Evolutionary conservation across 2,329 filamentous ascomycete species (phyloP).

Genomic region (Stylonectria norvegica): DNA sequence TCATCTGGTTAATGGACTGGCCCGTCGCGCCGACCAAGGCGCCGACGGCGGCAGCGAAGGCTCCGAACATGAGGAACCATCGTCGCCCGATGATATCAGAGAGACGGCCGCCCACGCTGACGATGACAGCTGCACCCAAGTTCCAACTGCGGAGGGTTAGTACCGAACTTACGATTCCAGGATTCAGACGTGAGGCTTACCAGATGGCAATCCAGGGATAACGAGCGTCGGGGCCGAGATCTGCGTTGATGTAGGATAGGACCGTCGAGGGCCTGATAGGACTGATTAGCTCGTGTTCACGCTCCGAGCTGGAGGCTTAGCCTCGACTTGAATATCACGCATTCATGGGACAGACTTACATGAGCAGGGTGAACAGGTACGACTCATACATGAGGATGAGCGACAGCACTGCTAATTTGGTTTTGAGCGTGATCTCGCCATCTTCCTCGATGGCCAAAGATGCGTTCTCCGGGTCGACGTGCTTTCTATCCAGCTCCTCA

Average conservation of each 20-base stretch:
- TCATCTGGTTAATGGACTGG: slow-evolving; percentile 37
- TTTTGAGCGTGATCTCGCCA: slow-evolving; percentile 15
- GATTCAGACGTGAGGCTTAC: slow-evolving; percentile 3
- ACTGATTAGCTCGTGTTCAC: neutral
- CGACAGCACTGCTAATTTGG: slow-evolving; percentile 16
- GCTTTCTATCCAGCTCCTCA: slow-evolving; percentile 1
- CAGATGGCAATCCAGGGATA: slow-evolving; percentile 33
- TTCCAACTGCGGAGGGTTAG: slow-evolving; percentile 16
- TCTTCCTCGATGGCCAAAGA: slow-evolving; percentile 4
- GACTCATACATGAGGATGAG: slow-evolving; percentile 20
- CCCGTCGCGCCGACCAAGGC: slow-evolving; percentile 37
- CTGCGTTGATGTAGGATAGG: slow-evolving; percentile 32
- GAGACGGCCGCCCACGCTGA: slow-evolving; percentile 32
- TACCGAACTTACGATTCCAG: neutral
- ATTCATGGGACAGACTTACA: too few relatives aligned
- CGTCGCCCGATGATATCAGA: slow-evolving; percentile 38
- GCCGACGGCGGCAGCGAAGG: slow-evolving; percentile 32
- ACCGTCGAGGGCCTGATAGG: slow-evolving; percentile 26
- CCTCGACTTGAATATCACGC: too few relatives aligned
- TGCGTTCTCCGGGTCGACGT: slow-evolving; percentile 5
- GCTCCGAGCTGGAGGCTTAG: neutral
- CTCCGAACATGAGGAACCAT: slow-evolving; percentile 35
- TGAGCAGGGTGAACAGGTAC: slow-evolving; percentile 18
- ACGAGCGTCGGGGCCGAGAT: slow-evolving; percentile 31
- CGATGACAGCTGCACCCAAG: slow-evolving; percentile 30